phyloP scores from a whole-genome alignment of 2,329 filamentous ascomycete species.

The Paecilomyces fulvus region DNA sequence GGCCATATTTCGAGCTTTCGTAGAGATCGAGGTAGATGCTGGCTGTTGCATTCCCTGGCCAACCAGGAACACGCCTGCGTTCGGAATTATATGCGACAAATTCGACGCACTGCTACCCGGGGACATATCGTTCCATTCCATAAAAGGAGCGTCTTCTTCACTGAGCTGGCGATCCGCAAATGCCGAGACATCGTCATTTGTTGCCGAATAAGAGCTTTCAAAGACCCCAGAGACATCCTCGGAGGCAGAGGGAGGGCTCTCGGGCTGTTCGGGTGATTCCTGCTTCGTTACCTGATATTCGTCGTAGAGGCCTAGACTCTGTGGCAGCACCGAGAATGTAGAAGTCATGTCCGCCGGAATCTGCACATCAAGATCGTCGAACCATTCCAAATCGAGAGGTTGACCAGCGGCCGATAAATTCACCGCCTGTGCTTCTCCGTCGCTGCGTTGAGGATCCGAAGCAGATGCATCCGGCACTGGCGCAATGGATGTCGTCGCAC shows the following conservation, averaged over 20 bases:
- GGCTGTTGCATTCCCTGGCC: conserved; percentile 22
- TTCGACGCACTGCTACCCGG: conserved; percentile 18
- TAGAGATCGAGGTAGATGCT: conserved; percentile 26
- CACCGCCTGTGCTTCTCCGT: conserved; percentile 4
- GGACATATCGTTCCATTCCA: conserved; percentile 20
- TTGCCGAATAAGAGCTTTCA: conserved; percentile 24
- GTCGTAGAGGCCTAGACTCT: conserved; percentile 9
- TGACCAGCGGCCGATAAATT: conserved; percentile 16
- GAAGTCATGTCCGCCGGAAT: conserved; percentile 21
- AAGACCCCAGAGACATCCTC: conserved; percentile 25
- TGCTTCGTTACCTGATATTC: conserved; percentile 8
- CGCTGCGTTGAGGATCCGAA: neutral
- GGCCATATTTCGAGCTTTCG: conserved; percentile 22
- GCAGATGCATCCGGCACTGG: conserved; percentile 3
- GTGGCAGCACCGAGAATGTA: conserved; percentile 13
- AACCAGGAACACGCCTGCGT: conserved; percentile 27
- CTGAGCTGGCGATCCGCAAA: conserved; percentile 23
- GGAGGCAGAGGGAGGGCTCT: conserved; percentile 26
- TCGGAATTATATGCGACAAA: conserved; percentile 15
- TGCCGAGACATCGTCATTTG: conserved; percentile 20
- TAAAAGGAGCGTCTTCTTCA: conserved; percentile 16
- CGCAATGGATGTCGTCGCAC: neutral
- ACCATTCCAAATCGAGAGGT: conserved; percentile 27
- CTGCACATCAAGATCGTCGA: conserved; percentile 24
- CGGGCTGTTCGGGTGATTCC: conserved; percentile 22